phyloP scores from a whole-genome alignment of 768 basidiomycete species.

The Pholiota conissans region DNA sequence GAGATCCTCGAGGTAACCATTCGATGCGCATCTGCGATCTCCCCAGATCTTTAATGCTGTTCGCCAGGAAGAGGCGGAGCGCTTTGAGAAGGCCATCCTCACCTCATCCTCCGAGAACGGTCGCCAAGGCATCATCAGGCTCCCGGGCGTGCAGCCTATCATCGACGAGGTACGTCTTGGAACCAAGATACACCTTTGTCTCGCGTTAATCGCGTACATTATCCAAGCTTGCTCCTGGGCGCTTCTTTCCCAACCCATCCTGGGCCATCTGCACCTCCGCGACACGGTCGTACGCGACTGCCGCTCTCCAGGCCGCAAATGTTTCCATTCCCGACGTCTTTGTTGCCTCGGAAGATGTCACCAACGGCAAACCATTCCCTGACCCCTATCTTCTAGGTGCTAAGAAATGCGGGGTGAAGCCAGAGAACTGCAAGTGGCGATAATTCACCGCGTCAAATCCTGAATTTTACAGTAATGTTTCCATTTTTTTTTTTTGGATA shows the following conservation, averaged over 20 bases:
- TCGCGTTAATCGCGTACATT: slow-evolving; percentile 7
- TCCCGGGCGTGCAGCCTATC: slow-evolving; percentile 70
- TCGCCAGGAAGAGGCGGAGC: slow-evolving; percentile 62
- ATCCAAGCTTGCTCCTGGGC: slow-evolving; percentile 35
- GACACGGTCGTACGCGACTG: slow-evolving; percentile 70
- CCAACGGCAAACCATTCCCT: slow-evolving; percentile 81
- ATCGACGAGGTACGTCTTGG: slow-evolving; percentile 49
- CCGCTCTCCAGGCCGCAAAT: slow-evolving; percentile 65
- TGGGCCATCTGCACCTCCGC: slow-evolving; percentile 93
- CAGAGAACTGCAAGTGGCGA: slow-evolving; percentile 52
- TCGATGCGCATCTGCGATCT: slow-evolving; percentile 2
- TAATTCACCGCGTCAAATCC: not conserved
- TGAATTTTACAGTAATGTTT: not conserved
- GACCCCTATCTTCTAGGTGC: slow-evolving; percentile 93
- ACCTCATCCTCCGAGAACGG: slow-evolving; percentile 55
- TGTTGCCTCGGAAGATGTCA: slow-evolving; percentile 83
- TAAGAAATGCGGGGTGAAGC: slow-evolving; percentile 60
- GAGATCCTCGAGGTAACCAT: slow-evolving; percentile 64
- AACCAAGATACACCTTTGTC: slow-evolving; percentile 1
- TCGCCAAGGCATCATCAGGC: slow-evolving; percentile 59
- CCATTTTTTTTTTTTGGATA: slow-evolving; percentile 25
- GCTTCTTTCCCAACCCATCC: slow-evolving; percentile 52
- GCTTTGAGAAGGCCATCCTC: slow-evolving; percentile 81
- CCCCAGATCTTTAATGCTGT: slow-evolving; percentile 13
- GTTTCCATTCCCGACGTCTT: slow-evolving; percentile 73